Evolutionary conservation across 768 basidiomycete genomes (phyloP), one percentile per base, ranked within the genome.

Genomic region (Boletales sp.): DNA sequence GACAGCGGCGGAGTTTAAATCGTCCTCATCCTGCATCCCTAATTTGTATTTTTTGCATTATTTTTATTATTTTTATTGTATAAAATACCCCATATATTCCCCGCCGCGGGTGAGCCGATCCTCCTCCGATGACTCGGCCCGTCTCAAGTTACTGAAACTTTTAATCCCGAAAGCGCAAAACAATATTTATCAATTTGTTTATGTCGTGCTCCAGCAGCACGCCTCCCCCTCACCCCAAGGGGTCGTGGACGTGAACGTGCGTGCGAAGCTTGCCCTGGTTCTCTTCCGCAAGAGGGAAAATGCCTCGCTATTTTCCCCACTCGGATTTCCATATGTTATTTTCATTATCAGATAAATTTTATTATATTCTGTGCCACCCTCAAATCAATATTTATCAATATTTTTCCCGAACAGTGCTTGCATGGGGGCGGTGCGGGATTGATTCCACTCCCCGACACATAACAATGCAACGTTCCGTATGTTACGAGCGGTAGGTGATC

Each of bases 1-100:
- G 61, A 66, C 61, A 51, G 63, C 42, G 48, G 39, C 67, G 67
- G 67, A 70, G 58, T 69, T 69, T 68, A 10, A 70, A 62, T 58
- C 48, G 31, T 46, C 36, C 29, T 56, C 36, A 32, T 50, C 40
- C 64, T 68, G 52, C 36, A 55, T 47, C 47, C 56, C 55, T 0
- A 53, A 58, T 27, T 27, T 3, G 24, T 27, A 27, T 27, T 27
- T 27, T 27, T 4, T 51, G 50, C 29, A 48, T 53, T 34, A 53
- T 50, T 31, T 47, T 9, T 38, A 40, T 36, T 31, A 38, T 40
- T 44, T 62, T 58, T 62, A 62, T 41, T 52, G 12, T 54, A 21
- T 55, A 65, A 66, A 55, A 46, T 46, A 29, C 29, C 34, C 27
- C 11, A 8, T 34, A 34, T 13, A 34, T 34, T 15, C 15, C 15